Evolutionary conservation across 2,329 filamentous ascomycete genomes (phyloP).

Genomic region (Beauveria asiatica): DNA sequence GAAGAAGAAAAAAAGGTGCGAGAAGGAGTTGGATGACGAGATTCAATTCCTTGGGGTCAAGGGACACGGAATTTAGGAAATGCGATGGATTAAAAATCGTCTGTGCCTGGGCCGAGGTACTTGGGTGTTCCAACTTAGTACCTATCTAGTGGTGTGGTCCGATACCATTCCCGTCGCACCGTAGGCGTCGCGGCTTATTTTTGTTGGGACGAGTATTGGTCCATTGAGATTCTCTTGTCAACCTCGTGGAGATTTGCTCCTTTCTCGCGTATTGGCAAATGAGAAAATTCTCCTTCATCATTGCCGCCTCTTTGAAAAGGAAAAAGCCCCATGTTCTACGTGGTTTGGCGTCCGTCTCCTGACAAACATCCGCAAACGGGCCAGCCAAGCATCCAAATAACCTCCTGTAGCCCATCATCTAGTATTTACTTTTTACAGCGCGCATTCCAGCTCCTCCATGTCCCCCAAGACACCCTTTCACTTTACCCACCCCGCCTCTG

Average conservation of each 20-base stretch:
- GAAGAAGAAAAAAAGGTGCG: background rate
- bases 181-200: background rate
- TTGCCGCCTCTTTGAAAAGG: too few species aligned
- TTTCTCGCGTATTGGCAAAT: too few species aligned
- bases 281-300: too few species aligned
- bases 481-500: constrained; percentile 47
- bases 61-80: background rate
- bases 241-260: too few species aligned
- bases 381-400: background rate
- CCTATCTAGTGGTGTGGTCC: too few species aligned
- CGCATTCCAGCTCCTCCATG: constrained; percentile 35
- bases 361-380: too few species aligned
- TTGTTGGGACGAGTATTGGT: background rate
- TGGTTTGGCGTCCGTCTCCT: too few species aligned
- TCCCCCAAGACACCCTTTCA: constrained; percentile 38
- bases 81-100: background rate
- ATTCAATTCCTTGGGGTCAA: background rate
- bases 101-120: constrained; percentile 7
- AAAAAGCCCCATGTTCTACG: too few species aligned
- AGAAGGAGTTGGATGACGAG: background rate
- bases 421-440: constrained; percentile 14
- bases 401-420: background rate
- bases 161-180: background rate
- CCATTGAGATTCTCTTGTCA: background rate
- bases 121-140: background rate